phyloP scores from a whole-genome alignment of 768 basidiomycete genomes.

The Tylopilus subfusipes region DNA sequence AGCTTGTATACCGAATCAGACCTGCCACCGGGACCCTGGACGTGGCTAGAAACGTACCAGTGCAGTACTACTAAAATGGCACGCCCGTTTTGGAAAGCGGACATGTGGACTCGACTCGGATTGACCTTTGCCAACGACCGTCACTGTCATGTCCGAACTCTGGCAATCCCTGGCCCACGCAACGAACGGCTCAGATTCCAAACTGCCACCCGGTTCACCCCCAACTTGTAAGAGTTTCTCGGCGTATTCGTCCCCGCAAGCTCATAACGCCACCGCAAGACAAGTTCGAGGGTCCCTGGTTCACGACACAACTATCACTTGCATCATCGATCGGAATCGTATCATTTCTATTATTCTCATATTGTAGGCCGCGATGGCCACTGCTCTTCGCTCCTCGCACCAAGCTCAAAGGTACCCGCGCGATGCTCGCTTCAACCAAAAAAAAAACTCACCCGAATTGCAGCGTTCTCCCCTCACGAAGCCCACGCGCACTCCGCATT shows the following conservation, averaged over 20 bases:
- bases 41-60: too few relatives aligned
- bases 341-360: constrained; percentile 86
- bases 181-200: constrained; percentile 36
- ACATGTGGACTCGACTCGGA: neutral
- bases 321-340: constrained; percentile 72
- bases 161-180: neutral
- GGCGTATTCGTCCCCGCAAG: neutral
- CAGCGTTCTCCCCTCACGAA: constrained; percentile 92
- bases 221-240: constrained; percentile 53
- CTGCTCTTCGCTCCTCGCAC: constrained; percentile 90
- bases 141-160: neutral
- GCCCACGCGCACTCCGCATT: constrained; percentile 83
- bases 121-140: neutral
- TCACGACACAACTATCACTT: constrained; percentile 83
- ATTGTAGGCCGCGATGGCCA: constrained; percentile 84
- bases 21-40: too few relatives aligned
- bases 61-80: too few relatives aligned
- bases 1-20: too few relatives aligned
- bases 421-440: neutral
- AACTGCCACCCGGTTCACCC: constrained; percentile 59
- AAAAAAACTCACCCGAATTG: neutral
- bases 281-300: constrained; percentile 92
- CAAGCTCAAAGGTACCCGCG: constrained; percentile 77
- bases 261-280: constrained; percentile 36
- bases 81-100: neutral